phyloP scores from a whole-genome alignment of 805 yeast genomes.

The Saccharomycopsis olivae region DNA sequence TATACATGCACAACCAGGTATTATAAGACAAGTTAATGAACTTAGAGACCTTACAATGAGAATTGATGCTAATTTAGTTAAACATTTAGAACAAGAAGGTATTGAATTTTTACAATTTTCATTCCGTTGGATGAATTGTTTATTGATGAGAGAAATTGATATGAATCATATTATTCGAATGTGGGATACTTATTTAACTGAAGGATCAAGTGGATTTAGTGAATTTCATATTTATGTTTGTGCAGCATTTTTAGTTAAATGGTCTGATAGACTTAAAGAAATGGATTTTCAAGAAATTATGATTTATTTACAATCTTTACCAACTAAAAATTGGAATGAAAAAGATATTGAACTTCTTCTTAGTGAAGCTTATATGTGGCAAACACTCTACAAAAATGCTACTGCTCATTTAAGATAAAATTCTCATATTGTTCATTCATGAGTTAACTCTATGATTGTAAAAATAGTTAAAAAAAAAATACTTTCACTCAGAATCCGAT shows the following conservation, averaged over 20 bases:
- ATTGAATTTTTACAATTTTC: conserved; percentile 94
- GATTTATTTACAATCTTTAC: conserved; percentile 83
- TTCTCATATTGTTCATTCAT: no score
- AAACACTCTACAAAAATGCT: conserved; percentile 81
- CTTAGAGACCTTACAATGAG: conserved; percentile 66
- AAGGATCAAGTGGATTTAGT: conserved; percentile 63
- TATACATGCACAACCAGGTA: conserved; percentile 97
- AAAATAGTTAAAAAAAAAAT: not conserved
- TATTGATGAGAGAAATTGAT: conserved; percentile 86
- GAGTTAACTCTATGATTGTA: no score
- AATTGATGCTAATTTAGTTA: conserved; percentile 63
- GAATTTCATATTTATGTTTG: conserved; percentile 95
- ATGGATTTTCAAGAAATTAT: conserved; percentile 95
- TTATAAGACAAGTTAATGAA: conserved; percentile 79
- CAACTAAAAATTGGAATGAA: conserved; percentile 77
- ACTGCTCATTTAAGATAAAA: conserved; percentile 60
- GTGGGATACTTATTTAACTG: conserved; percentile 94
- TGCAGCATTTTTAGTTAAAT: conserved; percentile 88
- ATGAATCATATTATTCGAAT: conserved; percentile 73
- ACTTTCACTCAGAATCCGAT: not conserved
- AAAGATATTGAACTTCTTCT: conserved; percentile 84
- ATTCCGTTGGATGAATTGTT: conserved; percentile 98
- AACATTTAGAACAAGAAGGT: conserved; percentile 69
- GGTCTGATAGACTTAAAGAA: conserved; percentile 64
- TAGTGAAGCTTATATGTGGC: conserved; percentile 97